Percentiles rank a stretch among this genome's conserved stretches.
Conservation (phyloP, 2,329 filamentous ascomycete species). For the Cladosporium cucumerinum region DNA sequence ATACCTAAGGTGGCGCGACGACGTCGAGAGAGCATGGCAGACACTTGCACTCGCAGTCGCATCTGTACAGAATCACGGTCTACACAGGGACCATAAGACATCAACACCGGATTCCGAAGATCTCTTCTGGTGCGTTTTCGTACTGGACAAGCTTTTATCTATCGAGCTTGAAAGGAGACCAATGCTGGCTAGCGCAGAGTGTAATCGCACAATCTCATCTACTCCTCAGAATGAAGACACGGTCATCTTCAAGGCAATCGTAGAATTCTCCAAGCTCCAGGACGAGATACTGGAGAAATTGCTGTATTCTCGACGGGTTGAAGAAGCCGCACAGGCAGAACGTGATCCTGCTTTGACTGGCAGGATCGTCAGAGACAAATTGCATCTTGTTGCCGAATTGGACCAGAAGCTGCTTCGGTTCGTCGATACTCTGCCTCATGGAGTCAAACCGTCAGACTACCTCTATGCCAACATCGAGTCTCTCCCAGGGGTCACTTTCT, state of each 20-base stretch:
- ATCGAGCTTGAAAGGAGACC: slow-evolving; percentile 4
- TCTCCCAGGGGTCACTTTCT: neutral
- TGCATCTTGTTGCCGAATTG: slow-evolving; percentile 1
- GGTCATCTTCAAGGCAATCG: neutral
- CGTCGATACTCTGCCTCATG: neutral
- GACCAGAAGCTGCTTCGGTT: neutral
- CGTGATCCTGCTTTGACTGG: neutral
- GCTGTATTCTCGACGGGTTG: neutral
- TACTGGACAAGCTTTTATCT: slow-evolving; percentile 4
- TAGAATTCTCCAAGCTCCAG: neutral
- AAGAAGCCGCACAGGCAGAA: neutral
- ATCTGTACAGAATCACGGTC: neutral
- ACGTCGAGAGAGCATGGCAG: slow-evolving; percentile 7
- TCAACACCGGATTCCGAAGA: neutral
- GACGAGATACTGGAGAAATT: slow-evolving; percentile 6
- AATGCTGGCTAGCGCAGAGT: slow-evolving; percentile 1
- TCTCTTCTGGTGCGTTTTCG: slow-evolving; percentile 3
- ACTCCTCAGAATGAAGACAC: neutral
- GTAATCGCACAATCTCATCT: neutral
- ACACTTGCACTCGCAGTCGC: neutral
- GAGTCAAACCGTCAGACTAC: slow-evolving; percentile 2
- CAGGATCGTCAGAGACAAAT: neutral
- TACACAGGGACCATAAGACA: neutral
- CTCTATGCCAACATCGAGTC: neutral
- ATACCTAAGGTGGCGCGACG: slow-evolving; percentile 5